phyloP scores from a whole-genome alignment of 805 yeast genomes.

The Lipomyces anomalus region DNA sequence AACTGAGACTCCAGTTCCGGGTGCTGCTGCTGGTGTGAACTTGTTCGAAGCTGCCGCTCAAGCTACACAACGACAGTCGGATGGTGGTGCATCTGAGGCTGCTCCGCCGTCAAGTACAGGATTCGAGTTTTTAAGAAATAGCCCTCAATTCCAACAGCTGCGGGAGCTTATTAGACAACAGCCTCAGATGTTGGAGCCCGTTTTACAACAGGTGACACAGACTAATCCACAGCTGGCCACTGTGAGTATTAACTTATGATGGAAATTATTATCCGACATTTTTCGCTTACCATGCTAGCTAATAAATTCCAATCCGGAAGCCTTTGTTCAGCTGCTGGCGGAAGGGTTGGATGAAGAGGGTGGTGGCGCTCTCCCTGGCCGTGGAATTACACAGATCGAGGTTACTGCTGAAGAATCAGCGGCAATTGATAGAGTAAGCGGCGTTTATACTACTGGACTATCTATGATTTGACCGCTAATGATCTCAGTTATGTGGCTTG shows the following conservation, averaged over 20 bases:
- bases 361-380: slow-evolving; percentile 42
- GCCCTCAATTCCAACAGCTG: slow-evolving; percentile 47
- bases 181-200: slow-evolving; percentile 81
- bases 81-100: slow-evolving; percentile 35
- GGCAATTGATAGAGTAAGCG: slow-evolving; percentile 65
- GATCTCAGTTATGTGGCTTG: slow-evolving; percentile 59
- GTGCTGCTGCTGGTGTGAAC: slow-evolving; percentile 33
- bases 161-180: slow-evolving; percentile 75
- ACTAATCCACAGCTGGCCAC: slow-evolving; percentile 83
- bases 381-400: slow-evolving; percentile 45
- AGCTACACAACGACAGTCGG: slow-evolving; percentile 47
- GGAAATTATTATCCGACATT: slow-evolving; percentile 36
- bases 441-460: background rate
- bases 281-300: slow-evolving; percentile 4
- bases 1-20: slow-evolving; percentile 21
- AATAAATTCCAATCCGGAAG: slow-evolving; percentile 65
- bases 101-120: slow-evolving; percentile 44
- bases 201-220: slow-evolving; percentile 74
- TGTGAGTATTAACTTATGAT: background rate
- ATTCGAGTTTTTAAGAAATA: slow-evolving; percentile 34
- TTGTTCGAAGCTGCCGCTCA: slow-evolving; percentile 37
- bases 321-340: slow-evolving; percentile 62
- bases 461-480: background rate
- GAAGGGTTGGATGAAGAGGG: slow-evolving; percentile 42
- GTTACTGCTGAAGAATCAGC: slow-evolving; percentile 78